These are phyloP conservation scores for Quercus phellos DNA, from an alignment of 331 rosid genomes.

Conservation along the genomic window DNA sequence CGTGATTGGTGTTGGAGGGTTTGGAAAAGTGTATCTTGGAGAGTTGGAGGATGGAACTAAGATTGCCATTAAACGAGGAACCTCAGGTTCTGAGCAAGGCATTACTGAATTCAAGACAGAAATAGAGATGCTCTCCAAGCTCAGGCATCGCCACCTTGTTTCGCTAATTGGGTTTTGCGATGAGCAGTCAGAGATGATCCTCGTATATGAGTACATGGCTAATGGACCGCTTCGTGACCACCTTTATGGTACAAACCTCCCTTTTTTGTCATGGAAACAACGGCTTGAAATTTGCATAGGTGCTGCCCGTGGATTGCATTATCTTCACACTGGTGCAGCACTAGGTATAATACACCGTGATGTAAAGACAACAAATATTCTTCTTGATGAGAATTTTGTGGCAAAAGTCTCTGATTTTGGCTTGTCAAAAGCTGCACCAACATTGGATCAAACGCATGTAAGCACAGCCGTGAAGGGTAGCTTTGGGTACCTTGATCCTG, in stretches of 20 bases:
- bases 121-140: constrained; percentile 70
- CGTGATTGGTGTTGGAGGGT: constrained; percentile 81
- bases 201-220: constrained; percentile 81
- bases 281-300: constrained; percentile 86
- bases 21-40: constrained; percentile 78
- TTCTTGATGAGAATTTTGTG: constrained; percentile 62
- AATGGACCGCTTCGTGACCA: constrained; percentile 81
- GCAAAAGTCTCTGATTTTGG: constrained; percentile 89
- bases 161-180: constrained; percentile 77
- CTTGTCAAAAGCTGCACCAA: constrained; percentile 57
- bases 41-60: constrained; percentile 58
- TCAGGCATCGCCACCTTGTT: constrained; percentile 85
- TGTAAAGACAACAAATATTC: constrained; percentile 85
- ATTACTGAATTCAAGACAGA: constrained; percentile 76
- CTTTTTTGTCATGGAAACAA: constrained; percentile 71
- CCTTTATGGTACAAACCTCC: constrained; percentile 47
- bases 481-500: constrained; percentile 88
- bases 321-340: constrained; percentile 87
- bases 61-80: constrained; percentile 72
- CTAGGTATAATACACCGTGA: constrained; percentile 79
- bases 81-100: constrained; percentile 66
- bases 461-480: constrained; percentile 96
- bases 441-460: constrained; percentile 57
- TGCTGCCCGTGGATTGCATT: constrained; percentile 79
- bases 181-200: constrained; percentile 74